phyloP scores from a whole-genome alignment of 2,329 filamentous ascomycete genomes.

The Diplodia sapinea region DNA sequence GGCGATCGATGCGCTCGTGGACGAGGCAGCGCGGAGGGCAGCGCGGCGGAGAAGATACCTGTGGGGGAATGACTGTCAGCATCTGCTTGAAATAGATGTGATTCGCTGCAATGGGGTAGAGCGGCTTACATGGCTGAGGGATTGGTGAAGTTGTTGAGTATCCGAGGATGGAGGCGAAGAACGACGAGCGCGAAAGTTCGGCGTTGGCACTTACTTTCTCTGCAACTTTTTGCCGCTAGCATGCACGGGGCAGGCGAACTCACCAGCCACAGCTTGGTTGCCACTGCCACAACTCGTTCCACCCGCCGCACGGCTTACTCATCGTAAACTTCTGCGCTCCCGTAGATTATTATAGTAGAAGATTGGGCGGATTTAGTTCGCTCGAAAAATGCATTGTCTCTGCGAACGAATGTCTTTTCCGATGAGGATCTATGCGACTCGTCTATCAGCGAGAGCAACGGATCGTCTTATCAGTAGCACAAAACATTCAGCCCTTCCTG shows the following conservation, averaged over 20 bases:
- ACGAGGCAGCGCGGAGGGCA: constrained; percentile 60
- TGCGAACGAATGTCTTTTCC: too few species aligned
- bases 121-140: constrained; percentile 7
- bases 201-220: not conserved
- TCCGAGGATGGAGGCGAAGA: not conserved
- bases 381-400: too few species aligned
- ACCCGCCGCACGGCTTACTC: not conserved
- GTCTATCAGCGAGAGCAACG: not conserved
- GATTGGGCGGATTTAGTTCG: too few species aligned
- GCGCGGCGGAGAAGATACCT: constrained; percentile 66
- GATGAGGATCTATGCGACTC: too few species aligned
- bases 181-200: not conserved
- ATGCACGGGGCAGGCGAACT: not conserved
- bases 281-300: not conserved
- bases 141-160: not conserved
- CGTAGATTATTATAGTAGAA: too few species aligned
- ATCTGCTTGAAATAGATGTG: not conserved
- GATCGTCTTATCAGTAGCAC: not conserved
- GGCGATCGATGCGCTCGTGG: constrained; percentile 49
- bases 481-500: not conserved
- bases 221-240: constrained; percentile 14
- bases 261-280: constrained; percentile 1
- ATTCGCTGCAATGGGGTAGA: not conserved
- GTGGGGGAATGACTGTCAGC: not conserved
- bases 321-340: too few species aligned